phyloP scores from a whole-genome alignment of 1,284 basidiomycete species.

The Chondrostereum purpureum region DNA sequence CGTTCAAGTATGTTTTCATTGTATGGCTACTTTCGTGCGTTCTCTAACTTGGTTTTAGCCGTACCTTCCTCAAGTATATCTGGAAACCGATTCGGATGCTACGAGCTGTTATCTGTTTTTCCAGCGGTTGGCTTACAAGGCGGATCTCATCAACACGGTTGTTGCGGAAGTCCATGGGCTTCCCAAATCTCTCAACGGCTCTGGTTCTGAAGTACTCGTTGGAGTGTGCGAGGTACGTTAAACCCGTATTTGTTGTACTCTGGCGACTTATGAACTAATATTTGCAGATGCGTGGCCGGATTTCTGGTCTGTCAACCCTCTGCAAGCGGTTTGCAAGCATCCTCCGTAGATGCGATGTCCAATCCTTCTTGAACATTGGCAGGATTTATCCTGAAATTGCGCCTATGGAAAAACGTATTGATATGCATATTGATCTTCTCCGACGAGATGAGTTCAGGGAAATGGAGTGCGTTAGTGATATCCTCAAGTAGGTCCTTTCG shows the following conservation, averaged over 20 bases:
- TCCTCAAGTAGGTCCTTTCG: conserved; percentile 61
- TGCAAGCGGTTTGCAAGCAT: conserved; percentile 86
- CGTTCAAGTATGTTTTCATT: conserved; percentile 42
- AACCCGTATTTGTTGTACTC: conserved; percentile 1
- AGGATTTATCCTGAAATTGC: conserved; percentile 80
- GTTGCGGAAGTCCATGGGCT: conserved; percentile 78
- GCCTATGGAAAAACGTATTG: conserved; percentile 85
- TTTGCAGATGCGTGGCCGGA: conserved; percentile 69
- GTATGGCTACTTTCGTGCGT: background rate
- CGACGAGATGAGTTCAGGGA: conserved; percentile 88
- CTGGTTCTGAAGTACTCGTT: conserved; percentile 77
- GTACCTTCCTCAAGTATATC: conserved; percentile 79
- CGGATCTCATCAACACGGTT: conserved; percentile 77
- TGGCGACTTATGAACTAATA: background rate
- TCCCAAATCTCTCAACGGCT: conserved; percentile 74
- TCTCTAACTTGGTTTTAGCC: conserved; percentile 38
- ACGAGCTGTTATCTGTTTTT: conserved; percentile 88
- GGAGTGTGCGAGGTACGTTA: conserved; percentile 79
- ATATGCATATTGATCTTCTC: conserved; percentile 83
- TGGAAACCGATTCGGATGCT: conserved; percentile 81
- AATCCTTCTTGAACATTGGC: conserved; percentile 80
- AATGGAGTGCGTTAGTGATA: conserved; percentile 85
- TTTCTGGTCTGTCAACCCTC: conserved; percentile 72
- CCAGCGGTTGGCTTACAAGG: conserved; percentile 77
- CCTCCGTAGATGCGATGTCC: conserved; percentile 71